phyloP scores from a whole-genome alignment of 768 basidiomycete genomes.

The Myochromella boudieri region DNA sequence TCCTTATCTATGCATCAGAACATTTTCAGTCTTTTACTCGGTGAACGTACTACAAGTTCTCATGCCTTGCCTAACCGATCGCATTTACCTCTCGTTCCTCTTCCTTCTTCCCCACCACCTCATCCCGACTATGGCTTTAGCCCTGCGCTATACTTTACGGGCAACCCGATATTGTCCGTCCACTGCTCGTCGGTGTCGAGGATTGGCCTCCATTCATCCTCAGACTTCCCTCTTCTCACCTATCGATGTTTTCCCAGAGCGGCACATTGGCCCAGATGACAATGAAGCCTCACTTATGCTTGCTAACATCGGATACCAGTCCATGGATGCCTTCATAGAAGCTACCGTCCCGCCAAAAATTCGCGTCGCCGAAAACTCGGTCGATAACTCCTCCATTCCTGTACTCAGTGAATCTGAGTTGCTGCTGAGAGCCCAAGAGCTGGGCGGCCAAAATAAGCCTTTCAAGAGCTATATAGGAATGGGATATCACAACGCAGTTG shows the following conservation, averaged over 20 bases:
- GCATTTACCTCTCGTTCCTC: constrained; percentile 26
- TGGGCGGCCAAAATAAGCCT: constrained; percentile 77
- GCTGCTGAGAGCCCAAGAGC: constrained; percentile 64
- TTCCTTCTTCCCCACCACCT: constrained; percentile 17
- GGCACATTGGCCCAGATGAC: constrained; percentile 92
- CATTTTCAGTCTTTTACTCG: constrained; percentile 38
- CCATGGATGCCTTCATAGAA: constrained; percentile 85
- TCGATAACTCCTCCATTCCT: constrained; percentile 70
- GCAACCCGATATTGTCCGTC: constrained; percentile 16
- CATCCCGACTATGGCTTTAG: constrained; percentile 29
- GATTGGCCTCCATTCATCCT: constrained; percentile 60
- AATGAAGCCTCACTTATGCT: constrained; percentile 85
- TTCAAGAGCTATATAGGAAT: constrained; percentile 97
- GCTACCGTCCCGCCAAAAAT: constrained; percentile 83
- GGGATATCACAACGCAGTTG: constrained; percentile 95
- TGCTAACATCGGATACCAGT: constrained; percentile 73
- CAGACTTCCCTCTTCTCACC: constrained; percentile 73
- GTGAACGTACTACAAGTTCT: constrained; percentile 54
- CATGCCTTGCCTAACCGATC: constrained; percentile 23
- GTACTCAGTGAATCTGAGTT: constrained; percentile 88
- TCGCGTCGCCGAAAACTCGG: constrained; percentile 57
- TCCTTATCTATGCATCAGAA: constrained; percentile 18
- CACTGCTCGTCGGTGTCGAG: constrained; percentile 14
- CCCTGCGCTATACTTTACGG: constrained; percentile 27
- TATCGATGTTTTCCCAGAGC: constrained; percentile 85